phyloP scores from a whole-genome alignment of 805 yeast genomes.

The Metschnikowia bowlesiae region DNA sequence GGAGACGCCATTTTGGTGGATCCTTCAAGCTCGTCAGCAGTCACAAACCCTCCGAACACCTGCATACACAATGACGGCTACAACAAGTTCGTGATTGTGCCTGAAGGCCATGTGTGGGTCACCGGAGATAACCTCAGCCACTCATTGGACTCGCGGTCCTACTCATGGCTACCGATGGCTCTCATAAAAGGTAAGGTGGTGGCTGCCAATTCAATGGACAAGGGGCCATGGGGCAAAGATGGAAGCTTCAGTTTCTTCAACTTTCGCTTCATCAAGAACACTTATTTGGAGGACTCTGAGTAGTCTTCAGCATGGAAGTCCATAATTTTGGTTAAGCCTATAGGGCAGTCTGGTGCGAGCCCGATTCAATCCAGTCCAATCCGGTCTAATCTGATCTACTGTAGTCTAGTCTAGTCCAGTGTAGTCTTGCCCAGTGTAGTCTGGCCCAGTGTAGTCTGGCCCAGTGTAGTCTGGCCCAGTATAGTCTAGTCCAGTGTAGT shows the following conservation, averaged over 20 bases:
- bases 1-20: conserved; percentile 83
- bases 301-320: no score
- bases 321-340: no score
- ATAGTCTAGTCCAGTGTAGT: no score
- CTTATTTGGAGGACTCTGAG: conserved; percentile 35
- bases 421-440: no score
- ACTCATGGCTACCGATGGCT: conserved; percentile 87
- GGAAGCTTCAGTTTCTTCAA: conserved; percentile 40
- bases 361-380: no score
- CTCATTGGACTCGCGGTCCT: conserved; percentile 84
- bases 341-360: no score
- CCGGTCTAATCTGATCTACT: no score
- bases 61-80: conserved; percentile 34
- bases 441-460: no score
- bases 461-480: no score
- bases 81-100: conserved; percentile 67
- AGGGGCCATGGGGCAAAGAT: conserved; percentile 39
- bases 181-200: conserved; percentile 81
- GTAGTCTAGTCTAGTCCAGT: no score
- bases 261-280: conserved; percentile 53
- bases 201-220: conserved; percentile 54
- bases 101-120: conserved; percentile 95
- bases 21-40: conserved; percentile 57
- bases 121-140: conserved; percentile 91
- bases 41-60: conserved; percentile 31